Evolutionary conservation across 768 basidiomycete species (phyloP).

Genomic region (Phylloporus sp.): DNA sequence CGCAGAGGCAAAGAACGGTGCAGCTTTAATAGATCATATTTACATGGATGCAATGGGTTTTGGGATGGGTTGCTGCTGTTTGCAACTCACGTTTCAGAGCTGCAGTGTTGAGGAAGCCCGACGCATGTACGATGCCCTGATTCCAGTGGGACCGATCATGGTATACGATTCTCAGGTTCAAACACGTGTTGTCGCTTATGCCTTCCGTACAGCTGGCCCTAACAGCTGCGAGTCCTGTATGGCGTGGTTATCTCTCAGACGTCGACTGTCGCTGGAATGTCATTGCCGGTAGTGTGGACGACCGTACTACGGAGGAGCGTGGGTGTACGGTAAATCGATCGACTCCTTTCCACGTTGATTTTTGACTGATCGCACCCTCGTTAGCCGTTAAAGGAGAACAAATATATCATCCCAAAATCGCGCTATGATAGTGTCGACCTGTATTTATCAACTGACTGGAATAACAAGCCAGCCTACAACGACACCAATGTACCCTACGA

Average conservation of each 20-base stretch:
- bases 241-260: conserved; percentile 92
- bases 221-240: conserved; percentile 91
- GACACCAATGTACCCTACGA: conserved; percentile 83
- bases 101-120: conserved; percentile 91
- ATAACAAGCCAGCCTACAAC: conserved; percentile 91
- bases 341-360: conserved; percentile 6
- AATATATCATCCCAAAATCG: conserved; percentile 88
- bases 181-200: conserved; percentile 1
- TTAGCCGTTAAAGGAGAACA: conserved; percentile 74
- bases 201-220: conserved; percentile 71
- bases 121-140: conserved; percentile 92
- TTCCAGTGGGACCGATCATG: conserved; percentile 94
- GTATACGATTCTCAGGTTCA: conserved; percentile 39
- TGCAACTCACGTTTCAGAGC: conserved; percentile 97
- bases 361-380: not conserved
- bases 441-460: conserved; percentile 84
- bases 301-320: conserved; percentile 92
- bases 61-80: conserved; percentile 98
- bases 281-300: conserved; percentile 97
- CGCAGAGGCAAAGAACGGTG: conserved; percentile 83
- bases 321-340: conserved; percentile 61
- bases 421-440: conserved; percentile 95
- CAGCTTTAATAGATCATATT: conserved; percentile 85
- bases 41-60: conserved; percentile 99
- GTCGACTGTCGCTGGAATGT: conserved; percentile 99